phyloP scores from a whole-genome alignment of 495 filamentous ascomycete species.

The Penicillium mononematosum region DNA sequence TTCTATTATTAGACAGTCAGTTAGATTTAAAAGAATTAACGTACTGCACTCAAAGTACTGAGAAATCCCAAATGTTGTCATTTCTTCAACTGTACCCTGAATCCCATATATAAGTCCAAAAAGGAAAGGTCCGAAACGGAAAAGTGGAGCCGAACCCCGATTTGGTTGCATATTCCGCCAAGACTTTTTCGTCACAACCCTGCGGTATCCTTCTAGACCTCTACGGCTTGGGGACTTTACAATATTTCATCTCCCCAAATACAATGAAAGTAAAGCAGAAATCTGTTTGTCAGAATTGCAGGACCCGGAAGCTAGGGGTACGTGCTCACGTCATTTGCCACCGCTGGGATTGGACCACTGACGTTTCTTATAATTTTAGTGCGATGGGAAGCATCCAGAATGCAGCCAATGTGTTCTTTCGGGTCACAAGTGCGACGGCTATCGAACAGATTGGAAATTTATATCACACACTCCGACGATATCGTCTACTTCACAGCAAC shows the following conservation, averaged over 20 bases:
- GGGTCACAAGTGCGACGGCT: conserved; percentile 20
- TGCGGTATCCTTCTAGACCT: background rate
- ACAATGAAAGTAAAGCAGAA: conserved; percentile 27
- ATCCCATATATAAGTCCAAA: no score
- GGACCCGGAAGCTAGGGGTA: conserved; percentile 27
- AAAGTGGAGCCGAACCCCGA: no score
- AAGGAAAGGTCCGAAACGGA: no score
- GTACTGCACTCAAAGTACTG: no score
- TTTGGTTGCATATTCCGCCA: background rate
- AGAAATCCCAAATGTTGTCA: no score
- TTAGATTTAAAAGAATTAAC: no score
- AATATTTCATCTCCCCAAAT: background rate
- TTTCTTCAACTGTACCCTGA: no score
- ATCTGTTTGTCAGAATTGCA: conserved; percentile 27
- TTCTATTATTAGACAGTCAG: no score
- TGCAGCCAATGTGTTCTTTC: conserved; percentile 26
- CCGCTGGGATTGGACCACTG: background rate
- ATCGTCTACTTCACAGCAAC: background rate
- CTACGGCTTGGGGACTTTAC: background rate
- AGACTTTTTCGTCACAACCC: background rate
- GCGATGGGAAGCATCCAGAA: conserved; percentile 26
- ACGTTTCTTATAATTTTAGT: conserved; percentile 13
- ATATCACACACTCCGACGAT: conserved; percentile 4
- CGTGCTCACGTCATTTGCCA: background rate
- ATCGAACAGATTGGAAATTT: conserved; percentile 25